phyloP scores from a whole-genome alignment of 140 eudicot genomes.

The Bidens hawaiensis region DNA sequence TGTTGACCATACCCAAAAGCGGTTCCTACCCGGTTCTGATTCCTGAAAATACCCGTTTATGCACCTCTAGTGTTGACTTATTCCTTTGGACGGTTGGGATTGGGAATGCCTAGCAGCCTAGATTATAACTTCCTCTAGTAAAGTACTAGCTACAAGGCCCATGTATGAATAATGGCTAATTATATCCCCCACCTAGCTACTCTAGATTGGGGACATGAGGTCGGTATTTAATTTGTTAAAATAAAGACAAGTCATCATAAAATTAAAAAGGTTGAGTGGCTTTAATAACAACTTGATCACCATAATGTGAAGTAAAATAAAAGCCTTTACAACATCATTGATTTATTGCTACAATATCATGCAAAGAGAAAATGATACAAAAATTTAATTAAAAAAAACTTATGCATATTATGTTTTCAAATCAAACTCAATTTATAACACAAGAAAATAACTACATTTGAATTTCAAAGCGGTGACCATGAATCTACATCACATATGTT shows the following conservation, averaged over 20 bases:
- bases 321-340: no score
- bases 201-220: background rate
- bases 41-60: no score
- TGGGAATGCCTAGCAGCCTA: background rate
- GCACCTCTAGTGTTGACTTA: background rate
- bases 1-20: no score
- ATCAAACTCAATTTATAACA: constrained; percentile 9
- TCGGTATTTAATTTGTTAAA: no score
- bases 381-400: background rate
- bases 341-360: no score
- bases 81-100: background rate
- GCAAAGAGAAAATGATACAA: background rate
- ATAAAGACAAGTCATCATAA: no score
- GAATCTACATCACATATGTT: constrained; percentile 25
- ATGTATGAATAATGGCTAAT: background rate
- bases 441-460: constrained; percentile 4
- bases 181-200: background rate
- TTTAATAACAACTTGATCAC: no score
- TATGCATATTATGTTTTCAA: background rate
- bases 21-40: no score
- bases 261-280: no score
- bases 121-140: background rate
- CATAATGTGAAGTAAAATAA: no score
- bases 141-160: background rate
- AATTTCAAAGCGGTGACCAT: constrained; percentile 11